Conservation (phyloP, 345 rosid genomes). For the Citropsis articulata region DNA sequence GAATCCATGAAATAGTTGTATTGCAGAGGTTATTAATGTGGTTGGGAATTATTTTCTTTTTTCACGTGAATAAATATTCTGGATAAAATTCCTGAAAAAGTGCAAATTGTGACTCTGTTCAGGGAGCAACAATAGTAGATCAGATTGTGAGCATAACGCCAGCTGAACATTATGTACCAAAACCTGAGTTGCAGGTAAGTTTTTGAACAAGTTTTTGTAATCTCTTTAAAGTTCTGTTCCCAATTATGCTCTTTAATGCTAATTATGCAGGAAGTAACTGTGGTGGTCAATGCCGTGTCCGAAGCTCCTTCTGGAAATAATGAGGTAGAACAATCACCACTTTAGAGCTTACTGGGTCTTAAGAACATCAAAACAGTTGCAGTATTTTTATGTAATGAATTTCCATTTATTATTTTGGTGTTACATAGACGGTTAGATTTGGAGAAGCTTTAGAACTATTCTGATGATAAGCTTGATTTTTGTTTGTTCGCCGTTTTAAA, state of each 20-base stretch:
- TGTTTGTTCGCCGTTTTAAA: background rate
- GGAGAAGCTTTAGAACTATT: background rate
- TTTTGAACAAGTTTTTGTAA: background rate
- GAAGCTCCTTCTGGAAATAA: conserved; percentile 33
- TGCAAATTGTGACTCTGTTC: conserved; percentile 16
- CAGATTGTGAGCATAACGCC: conserved; percentile 61
- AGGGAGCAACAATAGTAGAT: conserved; percentile 97
- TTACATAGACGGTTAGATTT: background rate
- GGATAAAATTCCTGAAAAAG: background rate
- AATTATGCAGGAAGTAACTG: conserved; percentile 57
- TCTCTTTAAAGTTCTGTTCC: conserved; percentile 8
- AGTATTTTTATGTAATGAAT: background rate
- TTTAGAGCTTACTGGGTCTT: conserved; percentile 7
- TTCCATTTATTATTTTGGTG: background rate
- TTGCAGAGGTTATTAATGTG: background rate
- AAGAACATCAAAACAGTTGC: background rate
- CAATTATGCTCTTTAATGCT: conserved; percentile 13
- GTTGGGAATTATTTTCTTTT: background rate
- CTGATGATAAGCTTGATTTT: background rate
- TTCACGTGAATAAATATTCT: background rate
- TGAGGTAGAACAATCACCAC: conserved; percentile 44
- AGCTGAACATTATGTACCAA: conserved; percentile 65
- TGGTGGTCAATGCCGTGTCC: conserved; percentile 38
- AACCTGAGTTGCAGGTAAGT: conserved; percentile 45
- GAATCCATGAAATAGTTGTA: background rate